phyloP scores from a whole-genome alignment of 2,329 filamentous ascomycete genomes.

The Penicillium brasilianum region DNA sequence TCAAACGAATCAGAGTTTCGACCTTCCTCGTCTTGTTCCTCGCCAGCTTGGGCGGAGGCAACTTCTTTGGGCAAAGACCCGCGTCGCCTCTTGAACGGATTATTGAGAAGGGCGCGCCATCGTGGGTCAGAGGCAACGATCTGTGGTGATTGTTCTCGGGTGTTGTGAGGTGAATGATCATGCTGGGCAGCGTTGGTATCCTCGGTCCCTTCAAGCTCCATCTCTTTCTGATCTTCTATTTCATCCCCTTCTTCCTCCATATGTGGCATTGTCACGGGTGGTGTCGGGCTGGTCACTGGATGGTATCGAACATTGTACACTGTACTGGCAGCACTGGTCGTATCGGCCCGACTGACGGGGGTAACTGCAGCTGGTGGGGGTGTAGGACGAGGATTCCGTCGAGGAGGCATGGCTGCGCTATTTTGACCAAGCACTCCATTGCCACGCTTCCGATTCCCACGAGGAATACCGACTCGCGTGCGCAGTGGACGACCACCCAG shows the following conservation, averaged over 20 bases:
- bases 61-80: constrained; percentile 65
- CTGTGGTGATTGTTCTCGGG: constrained; percentile 40
- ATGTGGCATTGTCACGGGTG: constrained; percentile 43
- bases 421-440: constrained; percentile 10
- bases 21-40: constrained; percentile 37
- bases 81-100: constrained; percentile 64
- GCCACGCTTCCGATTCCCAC: constrained; percentile 29
- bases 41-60: constrained; percentile 59
- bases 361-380: constrained; percentile 57
- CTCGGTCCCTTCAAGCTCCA: constrained; percentile 24
- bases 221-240: constrained; percentile 34
- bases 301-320: constrained; percentile 69
- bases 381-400: constrained; percentile 38
- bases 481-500: constrained; percentile 44
- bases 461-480: constrained; percentile 39
- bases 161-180: constrained; percentile 28
- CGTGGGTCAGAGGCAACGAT: constrained; percentile 39
- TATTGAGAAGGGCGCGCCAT: constrained; percentile 61
- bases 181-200: constrained; percentile 17
- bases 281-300: constrained; percentile 56
- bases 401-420: constrained; percentile 20
- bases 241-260: constrained; percentile 40
- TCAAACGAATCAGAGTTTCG: constrained; percentile 40
- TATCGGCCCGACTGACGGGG: constrained; percentile 65
- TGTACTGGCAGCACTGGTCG: constrained; percentile 66